A percentile compares a stretch with the other conserved stretches of the same genome.
These are phyloP conservation scores for Neofusicoccum kwambonambiense DNA, from an alignment of 2,329 filamentous ascomycete species.

Conservation along the genomic window DNA sequence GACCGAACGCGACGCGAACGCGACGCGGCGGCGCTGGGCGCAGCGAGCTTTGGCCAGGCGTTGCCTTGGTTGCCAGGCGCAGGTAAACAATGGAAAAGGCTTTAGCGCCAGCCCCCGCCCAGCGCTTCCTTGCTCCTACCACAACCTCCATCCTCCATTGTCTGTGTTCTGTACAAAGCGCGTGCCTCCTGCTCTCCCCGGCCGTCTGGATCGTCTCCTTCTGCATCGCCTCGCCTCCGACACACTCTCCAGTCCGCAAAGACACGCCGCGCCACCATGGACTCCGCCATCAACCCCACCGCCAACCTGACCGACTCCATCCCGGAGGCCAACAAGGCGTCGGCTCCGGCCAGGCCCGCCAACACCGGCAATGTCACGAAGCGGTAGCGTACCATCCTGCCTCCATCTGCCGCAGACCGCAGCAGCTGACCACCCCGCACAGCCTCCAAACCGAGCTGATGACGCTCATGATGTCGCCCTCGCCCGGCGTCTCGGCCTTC, in stretches of 20 bases:
- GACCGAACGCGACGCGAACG: neutral
- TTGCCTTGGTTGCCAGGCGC: conserved; percentile 5
- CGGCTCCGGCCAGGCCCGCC: conserved; percentile 27
- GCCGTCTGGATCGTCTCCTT: neutral
- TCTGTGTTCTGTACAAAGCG: neutral
- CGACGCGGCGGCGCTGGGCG: neutral
- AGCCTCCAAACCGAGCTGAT: conserved; percentile 97
- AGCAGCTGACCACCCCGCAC: conserved; percentile 20
- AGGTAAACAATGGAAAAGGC: conserved; percentile 9
- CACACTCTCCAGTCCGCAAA: neutral
- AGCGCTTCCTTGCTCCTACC: conserved; percentile 3
- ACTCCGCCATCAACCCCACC: conserved; percentile 17
- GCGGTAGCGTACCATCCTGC: conserved; percentile 35
- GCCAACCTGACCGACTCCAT: conserved; percentile 27
- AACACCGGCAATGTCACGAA: conserved; percentile 48
- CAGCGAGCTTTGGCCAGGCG: neutral
- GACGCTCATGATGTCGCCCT: conserved; percentile 95
- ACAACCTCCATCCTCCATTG: conserved; percentile 4
- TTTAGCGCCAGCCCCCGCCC: conserved; percentile 3
- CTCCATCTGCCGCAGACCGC: neutral
- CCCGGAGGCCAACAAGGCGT: conserved; percentile 28
- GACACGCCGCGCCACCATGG: neutral
- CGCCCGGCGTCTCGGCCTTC: conserved; percentile 92
- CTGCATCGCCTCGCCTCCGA: neutral
- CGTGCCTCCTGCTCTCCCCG: neutral